phyloP scores from a whole-genome alignment of 2,329 filamentous ascomycete species.

The Claviceps africana region DNA sequence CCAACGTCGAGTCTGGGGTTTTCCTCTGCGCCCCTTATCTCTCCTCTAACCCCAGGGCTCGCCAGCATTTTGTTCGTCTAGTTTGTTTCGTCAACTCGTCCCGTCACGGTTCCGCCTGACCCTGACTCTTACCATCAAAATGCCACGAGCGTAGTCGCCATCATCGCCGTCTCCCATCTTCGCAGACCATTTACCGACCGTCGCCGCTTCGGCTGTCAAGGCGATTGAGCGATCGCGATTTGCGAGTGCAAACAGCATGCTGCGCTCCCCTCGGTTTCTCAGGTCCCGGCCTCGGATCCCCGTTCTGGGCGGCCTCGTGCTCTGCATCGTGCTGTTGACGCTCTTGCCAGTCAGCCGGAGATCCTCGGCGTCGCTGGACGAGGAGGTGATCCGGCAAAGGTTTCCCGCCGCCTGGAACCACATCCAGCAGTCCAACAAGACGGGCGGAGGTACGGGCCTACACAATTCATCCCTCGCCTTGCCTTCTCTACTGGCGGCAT shows the following conservation, averaged over 20 bases:
- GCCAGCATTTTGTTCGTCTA: neutral
- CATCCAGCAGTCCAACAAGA: conserved; percentile 8
- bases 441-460: conserved; percentile 9
- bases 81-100: too few relatives aligned
- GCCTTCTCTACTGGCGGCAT: neutral
- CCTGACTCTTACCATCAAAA: neutral
- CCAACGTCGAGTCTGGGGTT: neutral
- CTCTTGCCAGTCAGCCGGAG: neutral
- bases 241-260: conserved; percentile 1
- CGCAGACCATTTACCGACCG: neutral
- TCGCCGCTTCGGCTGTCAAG: neutral
- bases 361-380: neutral
- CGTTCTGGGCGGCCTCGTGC: neutral
- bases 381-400: conserved; percentile 3
- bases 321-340: conserved; percentile 4
- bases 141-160: neutral
- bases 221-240: neutral
- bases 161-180: neutral
- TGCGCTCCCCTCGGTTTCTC: conserved; percentile 3
- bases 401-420: conserved; percentile 11
- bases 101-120: neutral
- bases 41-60: neutral
- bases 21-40: neutral
- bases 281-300: conserved; percentile 4
- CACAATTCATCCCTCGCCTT: too few relatives aligned